phyloP scores from a whole-genome alignment of 2,329 filamentous ascomycete species.

The Rhytidhysteron rufulum region DNA sequence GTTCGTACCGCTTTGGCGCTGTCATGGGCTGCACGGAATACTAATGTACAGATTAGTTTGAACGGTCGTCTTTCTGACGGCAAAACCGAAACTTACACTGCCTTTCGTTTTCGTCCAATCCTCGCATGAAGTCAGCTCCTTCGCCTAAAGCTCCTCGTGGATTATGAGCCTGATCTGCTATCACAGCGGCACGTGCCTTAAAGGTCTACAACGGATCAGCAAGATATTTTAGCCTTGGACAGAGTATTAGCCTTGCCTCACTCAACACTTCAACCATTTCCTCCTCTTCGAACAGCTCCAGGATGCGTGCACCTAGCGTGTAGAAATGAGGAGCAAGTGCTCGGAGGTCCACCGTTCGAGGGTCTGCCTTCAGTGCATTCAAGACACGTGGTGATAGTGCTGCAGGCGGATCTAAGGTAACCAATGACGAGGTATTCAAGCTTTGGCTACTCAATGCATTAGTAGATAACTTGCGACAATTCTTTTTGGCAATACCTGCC shows the following conservation, averaged over 20 bases:
- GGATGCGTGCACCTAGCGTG: conserved; percentile 74
- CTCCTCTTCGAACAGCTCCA: conserved; percentile 90
- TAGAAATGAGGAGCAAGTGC: conserved; percentile 86
- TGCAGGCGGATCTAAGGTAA: conserved; percentile 76
- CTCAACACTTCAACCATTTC: conserved; percentile 62
- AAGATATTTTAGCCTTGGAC: conserved; percentile 3
- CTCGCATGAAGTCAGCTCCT: conserved; percentile 76
- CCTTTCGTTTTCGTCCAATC: conserved; percentile 87
- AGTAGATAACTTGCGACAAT: background rate
- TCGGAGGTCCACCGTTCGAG: conserved; percentile 77
- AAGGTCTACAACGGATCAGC: conserved; percentile 57
- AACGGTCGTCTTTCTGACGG: background rate
- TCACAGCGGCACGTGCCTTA: conserved; percentile 73
- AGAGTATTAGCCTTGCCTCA: conserved; percentile 32
- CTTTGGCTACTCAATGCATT: conserved; percentile 18
- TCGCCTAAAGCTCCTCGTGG: conserved; percentile 65
- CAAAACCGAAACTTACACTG: conserved; percentile 44
- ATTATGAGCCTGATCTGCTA: conserved; percentile 86
- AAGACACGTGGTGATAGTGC: conserved; percentile 76
- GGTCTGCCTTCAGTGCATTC: conserved; percentile 87
- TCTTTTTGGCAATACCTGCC: conserved; percentile 30
- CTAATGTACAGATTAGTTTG: conserved; percentile 18
- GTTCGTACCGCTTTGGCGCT: conserved; percentile 43
- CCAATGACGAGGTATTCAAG: conserved; percentile 33
- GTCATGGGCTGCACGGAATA: conserved; percentile 48